Conservation (phyloP, 2,329 filamentous ascomycete species). For the Beauveria rudraprayagi region DNA sequence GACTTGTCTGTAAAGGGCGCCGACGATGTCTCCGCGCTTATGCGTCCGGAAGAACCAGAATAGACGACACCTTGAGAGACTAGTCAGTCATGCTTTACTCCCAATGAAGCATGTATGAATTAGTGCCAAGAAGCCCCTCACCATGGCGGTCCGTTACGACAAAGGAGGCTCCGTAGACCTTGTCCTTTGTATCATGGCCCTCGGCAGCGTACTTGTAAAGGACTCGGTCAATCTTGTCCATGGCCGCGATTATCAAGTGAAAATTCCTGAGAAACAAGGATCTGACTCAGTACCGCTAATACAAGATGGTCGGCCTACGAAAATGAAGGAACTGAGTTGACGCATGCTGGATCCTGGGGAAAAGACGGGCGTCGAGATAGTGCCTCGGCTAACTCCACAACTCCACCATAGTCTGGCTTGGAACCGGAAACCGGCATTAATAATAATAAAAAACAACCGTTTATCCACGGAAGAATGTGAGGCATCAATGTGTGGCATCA, state of each 20-base stretch:
- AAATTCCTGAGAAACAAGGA: neutral
- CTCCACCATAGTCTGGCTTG: neutral
- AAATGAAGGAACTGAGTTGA: neutral
- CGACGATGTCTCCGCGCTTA: constrained; percentile 16
- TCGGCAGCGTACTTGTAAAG: constrained; percentile 18
- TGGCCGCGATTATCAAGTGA: neutral
- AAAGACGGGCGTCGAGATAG: neutral
- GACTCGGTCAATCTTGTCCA: constrained; percentile 18
- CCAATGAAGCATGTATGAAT: neutral
- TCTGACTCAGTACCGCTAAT: neutral
- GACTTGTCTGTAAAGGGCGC: constrained; percentile 19
- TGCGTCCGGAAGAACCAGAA: constrained; percentile 22
- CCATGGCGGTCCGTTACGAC: constrained; percentile 20
- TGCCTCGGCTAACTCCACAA: constrained; percentile 5
- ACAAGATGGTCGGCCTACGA: neutral
- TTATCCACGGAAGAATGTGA: neutral
- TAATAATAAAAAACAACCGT: neutral
- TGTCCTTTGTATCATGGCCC: constrained; percentile 20
- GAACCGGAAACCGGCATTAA: neutral
- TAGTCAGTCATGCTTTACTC: neutral
- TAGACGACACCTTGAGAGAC: constrained; percentile 19
- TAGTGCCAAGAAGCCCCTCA: neutral
- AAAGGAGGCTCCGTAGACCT: constrained; percentile 22
- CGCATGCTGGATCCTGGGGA: neutral
- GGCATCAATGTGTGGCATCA: neutral